Evolutionary conservation across 2,329 filamentous ascomycete species (phyloP).

Genomic region (Botrytis squamosa): DNA sequence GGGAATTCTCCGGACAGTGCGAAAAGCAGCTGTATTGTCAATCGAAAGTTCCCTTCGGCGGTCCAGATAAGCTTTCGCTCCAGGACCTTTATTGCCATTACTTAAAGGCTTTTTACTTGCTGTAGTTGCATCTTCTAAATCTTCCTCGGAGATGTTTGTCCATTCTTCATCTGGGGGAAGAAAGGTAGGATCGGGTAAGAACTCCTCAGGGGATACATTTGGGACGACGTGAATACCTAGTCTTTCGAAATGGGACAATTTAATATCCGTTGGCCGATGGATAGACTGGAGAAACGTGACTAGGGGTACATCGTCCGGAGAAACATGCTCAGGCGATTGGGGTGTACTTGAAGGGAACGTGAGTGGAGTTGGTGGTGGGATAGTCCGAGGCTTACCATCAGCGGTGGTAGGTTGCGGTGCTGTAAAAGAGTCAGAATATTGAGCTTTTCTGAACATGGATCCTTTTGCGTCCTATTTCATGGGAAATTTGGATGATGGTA

Average conservation of each 20-base stretch:
- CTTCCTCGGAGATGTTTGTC: conserved; percentile 38
- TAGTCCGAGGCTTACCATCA: conserved; percentile 30
- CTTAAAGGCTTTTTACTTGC: conserved; percentile 50
- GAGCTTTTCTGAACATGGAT: conserved; percentile 3
- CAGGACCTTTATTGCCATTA: conserved; percentile 56
- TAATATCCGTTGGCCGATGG: conserved; percentile 52
- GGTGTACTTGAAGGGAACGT: conserved; percentile 33
- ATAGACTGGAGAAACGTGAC: conserved; percentile 53
- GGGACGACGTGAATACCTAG: conserved; percentile 56
- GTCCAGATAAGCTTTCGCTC: conserved; percentile 57
- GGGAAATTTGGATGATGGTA: neutral
- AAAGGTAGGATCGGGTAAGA: conserved; percentile 54
- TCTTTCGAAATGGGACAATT: conserved; percentile 53
- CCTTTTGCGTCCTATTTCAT: neutral
- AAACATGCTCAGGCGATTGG: conserved; percentile 30
- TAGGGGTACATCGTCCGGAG: conserved; percentile 42
- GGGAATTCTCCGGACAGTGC: conserved; percentile 58
- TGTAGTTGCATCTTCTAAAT: conserved; percentile 45
- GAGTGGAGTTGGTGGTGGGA: conserved; percentile 35
- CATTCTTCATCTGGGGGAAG: conserved; percentile 55
- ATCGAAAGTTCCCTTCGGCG: conserved; percentile 57
- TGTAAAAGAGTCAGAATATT: conserved; percentile 28
- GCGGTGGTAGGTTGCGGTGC: conserved; percentile 20
- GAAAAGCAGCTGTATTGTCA: conserved; percentile 58
- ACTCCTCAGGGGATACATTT: conserved; percentile 48